Percentiles rank a stretch among this genome's conserved stretches.
These are phyloP conservation scores for Daldinia bambusicola DNA, from an alignment of 495 filamentous ascomycete species.

Conservation along the genomic window DNA sequence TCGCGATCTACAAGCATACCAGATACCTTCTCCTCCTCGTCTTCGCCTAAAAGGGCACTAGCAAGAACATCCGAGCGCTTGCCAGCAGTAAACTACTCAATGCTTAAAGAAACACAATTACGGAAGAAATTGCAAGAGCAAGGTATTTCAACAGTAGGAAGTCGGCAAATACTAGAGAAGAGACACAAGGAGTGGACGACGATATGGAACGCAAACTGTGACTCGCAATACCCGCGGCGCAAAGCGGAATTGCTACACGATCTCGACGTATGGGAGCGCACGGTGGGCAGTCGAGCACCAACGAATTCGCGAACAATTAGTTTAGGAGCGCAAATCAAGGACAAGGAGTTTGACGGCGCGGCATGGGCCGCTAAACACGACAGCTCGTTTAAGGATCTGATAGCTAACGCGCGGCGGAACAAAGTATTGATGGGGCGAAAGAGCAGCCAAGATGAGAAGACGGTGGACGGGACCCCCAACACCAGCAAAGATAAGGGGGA, in stretches of 20 bases:
- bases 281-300: constrained; percentile 66
- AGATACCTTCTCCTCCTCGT: constrained; percentile 26
- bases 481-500: background rate
- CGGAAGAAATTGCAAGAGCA: constrained; percentile 83
- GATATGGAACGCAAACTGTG: constrained; percentile 95
- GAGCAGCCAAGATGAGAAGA: background rate
- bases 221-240: constrained; percentile 75
- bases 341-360: constrained; percentile 83
- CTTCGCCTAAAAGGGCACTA: constrained; percentile 26
- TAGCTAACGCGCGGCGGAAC: constrained; percentile 71
- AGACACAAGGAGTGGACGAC: constrained; percentile 95
- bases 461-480: background rate
- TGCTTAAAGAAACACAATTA: constrained; percentile 79
- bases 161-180: constrained; percentile 72
- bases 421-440: constrained; percentile 51
- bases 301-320: constrained; percentile 44
- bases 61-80: constrained; percentile 62
- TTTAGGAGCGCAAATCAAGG: constrained; percentile 63
- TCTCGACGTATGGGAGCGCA: constrained; percentile 84
- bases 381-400: constrained; percentile 76
- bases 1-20: constrained; percentile 45
- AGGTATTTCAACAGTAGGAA: constrained; percentile 78
- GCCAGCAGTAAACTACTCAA: constrained; percentile 79
- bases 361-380: constrained; percentile 80
- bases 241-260: constrained; percentile 79